Conservation (phyloP, 495 filamentous ascomycete genomes). For the Aspergillus panamensis region DNA sequence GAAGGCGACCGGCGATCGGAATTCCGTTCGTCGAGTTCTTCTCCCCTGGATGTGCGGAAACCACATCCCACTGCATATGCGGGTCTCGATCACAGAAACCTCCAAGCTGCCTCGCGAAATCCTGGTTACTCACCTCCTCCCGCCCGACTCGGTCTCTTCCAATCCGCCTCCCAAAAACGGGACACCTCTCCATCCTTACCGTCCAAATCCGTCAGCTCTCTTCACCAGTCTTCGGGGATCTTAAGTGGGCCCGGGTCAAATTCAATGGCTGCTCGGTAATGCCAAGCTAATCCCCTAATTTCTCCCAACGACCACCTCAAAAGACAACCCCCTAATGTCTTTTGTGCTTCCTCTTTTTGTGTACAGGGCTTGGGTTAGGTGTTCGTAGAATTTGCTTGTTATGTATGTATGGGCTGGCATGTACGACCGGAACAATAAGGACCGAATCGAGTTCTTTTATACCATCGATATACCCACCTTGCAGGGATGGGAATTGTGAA, state of each 20-base stretch:
- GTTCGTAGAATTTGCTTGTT: slow-evolving; percentile 20
- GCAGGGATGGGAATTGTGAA: slow-evolving; percentile 2
- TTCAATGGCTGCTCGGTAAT: slow-evolving; percentile 38
- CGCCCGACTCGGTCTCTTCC: slow-evolving; percentile 38
- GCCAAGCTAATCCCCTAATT: not conserved
- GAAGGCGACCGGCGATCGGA: slow-evolving; percentile 39
- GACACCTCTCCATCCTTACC: slow-evolving; percentile 34
- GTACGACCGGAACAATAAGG: slow-evolving; percentile 24
- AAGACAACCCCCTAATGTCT: slow-evolving; percentile 5
- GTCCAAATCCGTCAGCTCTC: slow-evolving; percentile 33
- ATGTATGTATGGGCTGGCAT: slow-evolving; percentile 28
- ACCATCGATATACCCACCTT: slow-evolving; percentile 8
- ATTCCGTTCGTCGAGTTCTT: slow-evolving; percentile 43
- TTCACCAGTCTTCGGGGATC: slow-evolving; percentile 36
- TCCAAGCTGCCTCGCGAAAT: slow-evolving; percentile 27
- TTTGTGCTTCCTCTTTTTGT: slow-evolving; percentile 7
- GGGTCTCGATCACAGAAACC: slow-evolving; percentile 30
- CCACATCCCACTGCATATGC: slow-evolving; percentile 31
- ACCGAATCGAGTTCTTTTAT: slow-evolving; percentile 16
- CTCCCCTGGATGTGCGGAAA: slow-evolving; percentile 46
- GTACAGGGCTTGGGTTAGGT: slow-evolving; percentile 20
- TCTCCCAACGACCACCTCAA: not conserved
- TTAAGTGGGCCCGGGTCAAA: slow-evolving; percentile 32
- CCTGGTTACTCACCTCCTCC: slow-evolving; percentile 39
- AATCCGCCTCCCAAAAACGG: slow-evolving; percentile 28